Base-by-base conservation (phyloP, 2,329 filamentous ascomycete species). In the Aspergillus calidoustus region DNA sequence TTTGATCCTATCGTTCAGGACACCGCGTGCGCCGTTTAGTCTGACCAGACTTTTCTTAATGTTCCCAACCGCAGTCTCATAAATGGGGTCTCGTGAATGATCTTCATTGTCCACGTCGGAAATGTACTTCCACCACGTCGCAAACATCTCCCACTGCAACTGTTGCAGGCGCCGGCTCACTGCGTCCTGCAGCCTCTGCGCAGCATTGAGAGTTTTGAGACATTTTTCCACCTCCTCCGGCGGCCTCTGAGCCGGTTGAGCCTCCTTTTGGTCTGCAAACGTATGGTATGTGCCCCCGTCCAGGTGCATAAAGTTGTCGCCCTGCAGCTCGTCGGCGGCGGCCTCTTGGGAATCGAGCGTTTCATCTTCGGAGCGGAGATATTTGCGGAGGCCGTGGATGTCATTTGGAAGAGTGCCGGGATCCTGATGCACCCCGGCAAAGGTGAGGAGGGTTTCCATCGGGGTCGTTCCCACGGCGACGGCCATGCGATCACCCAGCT, bases 101-200 rank as follows among this genome's bases (percentile, higher is more conserved):
- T 38, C 57, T 8, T 64, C 54, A 46, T 72, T 69, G 49, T 51
- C 48, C 3, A 51, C 23, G n/a, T 51, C 48, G 23, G 15, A 2
- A 25, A 75, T 64, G 44, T 71, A 79, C 54, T 77, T 74, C 78
- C 78, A 82, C 79, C 79, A 82, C 2, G 65, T n/a, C 0, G 77
- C 69, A 59, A 81, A 81, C 65, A 81, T 66, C 11, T 78, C 70
- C 79, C 79, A 81, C 31, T 71, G 72, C 17, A 68, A 56, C 34
- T 72, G 67, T n/a, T 57, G 49, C n/a, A 51, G 4, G 68, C 49
- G 11, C 62, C 50, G 7, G 68, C 66, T 25, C 59, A n/a, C 3
- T 43, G 46, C 6, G 51, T 43, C 58, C 7, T 23, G 25, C 19
- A 60, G 25, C 3, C 17, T 15, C 25, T 60, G 58, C 7, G 7